These are phyloP conservation scores for Mortierella sp. DNA, from an alignment of 371 early-diverging fungal species.

Conservation along the genomic window DNA sequence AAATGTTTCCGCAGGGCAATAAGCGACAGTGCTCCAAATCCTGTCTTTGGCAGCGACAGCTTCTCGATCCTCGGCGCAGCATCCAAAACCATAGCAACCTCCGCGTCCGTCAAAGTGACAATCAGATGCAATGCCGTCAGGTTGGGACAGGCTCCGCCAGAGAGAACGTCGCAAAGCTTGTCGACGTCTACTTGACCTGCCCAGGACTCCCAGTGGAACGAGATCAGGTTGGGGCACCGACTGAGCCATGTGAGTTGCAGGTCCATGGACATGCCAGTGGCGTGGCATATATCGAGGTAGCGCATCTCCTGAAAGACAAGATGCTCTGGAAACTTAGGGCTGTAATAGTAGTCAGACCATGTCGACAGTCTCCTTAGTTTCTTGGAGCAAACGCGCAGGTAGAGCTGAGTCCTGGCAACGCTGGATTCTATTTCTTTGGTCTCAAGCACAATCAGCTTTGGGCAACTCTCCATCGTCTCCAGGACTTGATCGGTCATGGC, in stretches of 20 bases:
- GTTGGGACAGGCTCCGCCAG: slow-evolving; percentile 19
- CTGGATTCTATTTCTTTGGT: background rate
- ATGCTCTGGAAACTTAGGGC: background rate
- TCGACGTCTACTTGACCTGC: background rate
- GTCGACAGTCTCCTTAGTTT: slow-evolving; percentile 24
- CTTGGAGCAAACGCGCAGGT: background rate
- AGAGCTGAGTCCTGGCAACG: background rate
- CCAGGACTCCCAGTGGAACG: slow-evolving; percentile 25
- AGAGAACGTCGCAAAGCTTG: slow-evolving; percentile 13
- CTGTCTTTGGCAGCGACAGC: slow-evolving; percentile 18
- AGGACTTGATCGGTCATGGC: background rate
- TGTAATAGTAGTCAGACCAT: background rate
- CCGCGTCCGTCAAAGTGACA: slow-evolving; percentile 9
- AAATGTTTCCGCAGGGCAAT: slow-evolving; percentile 26
- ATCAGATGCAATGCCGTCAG: slow-evolving; percentile 21
- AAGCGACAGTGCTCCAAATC: slow-evolving; percentile 14
- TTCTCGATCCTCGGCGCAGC: slow-evolving; percentile 33
- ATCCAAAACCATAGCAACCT: slow-evolving; percentile 24
- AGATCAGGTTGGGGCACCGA: slow-evolving; percentile 41
- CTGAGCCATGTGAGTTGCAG: slow-evolving; percentile 28
- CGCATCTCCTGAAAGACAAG: slow-evolving; percentile 30
- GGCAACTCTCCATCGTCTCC: slow-evolving; percentile 3
- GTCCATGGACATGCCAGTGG: background rate
- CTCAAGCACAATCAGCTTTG: slow-evolving; percentile 27
- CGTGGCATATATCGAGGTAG: slow-evolving; percentile 18